Evolutionary conservation across 805 yeast species (phyloP).

Genomic region (Pichia paraexigua): DNA sequence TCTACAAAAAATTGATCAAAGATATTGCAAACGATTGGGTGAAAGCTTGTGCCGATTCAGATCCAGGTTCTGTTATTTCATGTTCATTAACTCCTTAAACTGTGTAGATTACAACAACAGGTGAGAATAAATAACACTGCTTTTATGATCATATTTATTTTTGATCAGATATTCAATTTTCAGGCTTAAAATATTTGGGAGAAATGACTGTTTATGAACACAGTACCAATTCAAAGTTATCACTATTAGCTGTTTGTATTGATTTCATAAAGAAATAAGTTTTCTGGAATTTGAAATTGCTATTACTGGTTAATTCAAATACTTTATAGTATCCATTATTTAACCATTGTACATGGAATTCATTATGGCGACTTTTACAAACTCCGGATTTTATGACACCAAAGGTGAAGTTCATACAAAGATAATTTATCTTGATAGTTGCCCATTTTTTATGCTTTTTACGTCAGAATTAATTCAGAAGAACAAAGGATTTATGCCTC

Average conservation of each 20-base stretch:
- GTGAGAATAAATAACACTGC: neutral
- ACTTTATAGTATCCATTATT: neutral
- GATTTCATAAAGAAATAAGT: neutral
- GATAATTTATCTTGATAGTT: neutral
- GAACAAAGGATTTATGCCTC: neutral
- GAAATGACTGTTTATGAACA: neutral
- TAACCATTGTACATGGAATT: neutral
- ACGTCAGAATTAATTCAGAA: neutral
- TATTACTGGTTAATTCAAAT: neutral
- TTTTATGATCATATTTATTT: neutral
- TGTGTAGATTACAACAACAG: neutral
- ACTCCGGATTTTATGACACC: neutral
- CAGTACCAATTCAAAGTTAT: neutral
- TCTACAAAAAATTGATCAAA: neutral
- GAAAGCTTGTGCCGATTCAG: neutral
- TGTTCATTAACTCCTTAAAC: neutral
- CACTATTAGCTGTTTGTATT: neutral
- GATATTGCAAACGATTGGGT: slow-evolving; percentile 2
- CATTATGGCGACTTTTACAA: neutral
- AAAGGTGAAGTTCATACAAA: neutral
- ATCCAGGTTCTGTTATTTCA: neutral
- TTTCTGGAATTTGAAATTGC: neutral
- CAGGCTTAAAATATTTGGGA: no score
- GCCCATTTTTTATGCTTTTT: neutral
- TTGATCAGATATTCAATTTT: neutral